A percentile compares a stretch with the other conserved stretches of the same genome.
These are phyloP conservation scores for Miscanthus sacchariflorus DNA, from an alignment of 202 grass and related monocot species.

Conservation along the genomic window DNA sequence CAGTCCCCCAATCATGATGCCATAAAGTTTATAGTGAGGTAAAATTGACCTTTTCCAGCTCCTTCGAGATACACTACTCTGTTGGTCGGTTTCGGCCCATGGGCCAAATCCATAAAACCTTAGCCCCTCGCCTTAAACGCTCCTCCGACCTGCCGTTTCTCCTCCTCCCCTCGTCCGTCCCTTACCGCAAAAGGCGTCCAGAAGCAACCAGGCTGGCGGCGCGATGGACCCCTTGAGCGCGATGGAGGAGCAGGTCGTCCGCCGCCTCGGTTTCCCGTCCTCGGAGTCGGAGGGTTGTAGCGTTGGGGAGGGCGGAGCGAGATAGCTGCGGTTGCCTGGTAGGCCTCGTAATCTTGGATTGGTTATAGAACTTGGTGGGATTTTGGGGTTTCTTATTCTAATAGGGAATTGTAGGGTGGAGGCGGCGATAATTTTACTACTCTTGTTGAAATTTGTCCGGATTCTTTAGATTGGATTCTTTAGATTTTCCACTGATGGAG, in stretches of 20 bases:
- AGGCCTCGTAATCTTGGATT: not conserved
- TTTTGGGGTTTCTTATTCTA: not conserved
- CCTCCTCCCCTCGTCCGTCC: too few species aligned
- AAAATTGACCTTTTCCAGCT: too few species aligned
- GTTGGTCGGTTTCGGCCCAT: too few species aligned
- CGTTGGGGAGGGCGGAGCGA: not conserved
- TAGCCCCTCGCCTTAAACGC: too few species aligned
- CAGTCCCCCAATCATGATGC: too few species aligned
- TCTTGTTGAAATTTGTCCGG: not conserved
- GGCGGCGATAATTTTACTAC: not conserved
- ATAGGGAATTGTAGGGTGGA: not conserved
- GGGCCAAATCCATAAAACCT: too few species aligned
- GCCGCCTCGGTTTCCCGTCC: not conserved
- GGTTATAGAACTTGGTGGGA: not conserved
- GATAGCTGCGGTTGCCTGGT: not conserved
- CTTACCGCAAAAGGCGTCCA: too few species aligned
- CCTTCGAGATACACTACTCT: too few species aligned
- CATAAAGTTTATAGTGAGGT: too few species aligned
- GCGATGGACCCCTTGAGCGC: constrained; percentile 7
- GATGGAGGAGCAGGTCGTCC: constrained; percentile 68
- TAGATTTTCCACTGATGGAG: not conserved
- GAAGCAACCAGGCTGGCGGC: too few species aligned
- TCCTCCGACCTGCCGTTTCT: too few species aligned
- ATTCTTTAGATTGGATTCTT: not conserved
- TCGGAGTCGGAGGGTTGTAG: not conserved